Evolutionary conservation across 164 flowering plant species (phyloP).

Genomic region (Litsea cubeba): DNA sequence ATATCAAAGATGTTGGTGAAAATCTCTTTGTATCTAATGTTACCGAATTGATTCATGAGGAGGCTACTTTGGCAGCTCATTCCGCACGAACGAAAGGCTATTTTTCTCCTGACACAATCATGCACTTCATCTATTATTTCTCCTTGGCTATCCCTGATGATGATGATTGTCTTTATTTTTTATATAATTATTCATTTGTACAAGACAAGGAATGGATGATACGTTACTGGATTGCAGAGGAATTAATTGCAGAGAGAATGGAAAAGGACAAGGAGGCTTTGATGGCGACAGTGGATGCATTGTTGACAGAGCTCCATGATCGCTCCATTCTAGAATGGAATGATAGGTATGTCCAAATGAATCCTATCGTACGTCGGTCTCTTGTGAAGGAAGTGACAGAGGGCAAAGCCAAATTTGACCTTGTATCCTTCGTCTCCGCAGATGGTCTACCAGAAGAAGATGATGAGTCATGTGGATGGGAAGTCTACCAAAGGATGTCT

Average conservation of each 20-base stretch:
- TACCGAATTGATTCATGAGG: not conserved
- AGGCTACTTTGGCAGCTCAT: not conserved
- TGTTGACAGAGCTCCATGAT: not conserved
- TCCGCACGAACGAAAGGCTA: no score
- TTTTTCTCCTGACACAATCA: not conserved
- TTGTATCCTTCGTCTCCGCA: not conserved
- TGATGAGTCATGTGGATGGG: not conserved
- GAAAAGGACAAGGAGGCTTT: not conserved
- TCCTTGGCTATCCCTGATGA: not conserved
- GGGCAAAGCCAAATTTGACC: not conserved
- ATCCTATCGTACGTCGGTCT: not conserved
- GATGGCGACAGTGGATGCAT: not conserved
- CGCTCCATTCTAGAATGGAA: not conserved
- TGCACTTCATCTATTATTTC: not conserved
- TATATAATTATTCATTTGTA: no score
- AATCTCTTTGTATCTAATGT: no score
- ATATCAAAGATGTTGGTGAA: no score
- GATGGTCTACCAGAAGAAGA: not conserved
- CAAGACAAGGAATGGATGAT: not conserved
- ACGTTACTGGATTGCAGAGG: not conserved
- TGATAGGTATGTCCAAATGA: not conserved
- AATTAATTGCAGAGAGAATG: not conserved
- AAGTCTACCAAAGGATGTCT: not conserved
- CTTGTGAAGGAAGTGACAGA: fast-evolving
- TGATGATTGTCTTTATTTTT: no score